Base-by-base conservation (phyloP, 768 basidiomycete genomes). In the Naganishia vaughanmartiniae region DNA sequence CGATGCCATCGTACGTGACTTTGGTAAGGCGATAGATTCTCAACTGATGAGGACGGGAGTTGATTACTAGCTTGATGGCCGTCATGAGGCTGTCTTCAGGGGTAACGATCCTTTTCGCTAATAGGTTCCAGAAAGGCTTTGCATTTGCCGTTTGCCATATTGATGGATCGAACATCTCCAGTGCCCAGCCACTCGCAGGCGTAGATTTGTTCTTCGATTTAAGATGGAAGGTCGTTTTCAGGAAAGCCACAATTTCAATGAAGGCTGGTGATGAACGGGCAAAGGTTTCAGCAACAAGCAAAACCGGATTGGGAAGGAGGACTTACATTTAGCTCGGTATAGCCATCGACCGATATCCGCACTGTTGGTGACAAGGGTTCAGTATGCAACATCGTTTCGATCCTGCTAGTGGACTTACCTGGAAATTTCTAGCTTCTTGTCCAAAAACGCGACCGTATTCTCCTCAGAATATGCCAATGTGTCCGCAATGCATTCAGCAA, bases 391-490 rank as follows among this genome's bases (percentile, higher is more conserved):
- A 28, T 54, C 26, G 54, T 54, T 5, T 17, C 26, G 6, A 17
- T 51, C n/a, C 6, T 19, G 17, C 48, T 19, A 54, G 39, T 24
- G n/a, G 4, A 63, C 60, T 28, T 45, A 46, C 60, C 60, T 63
- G 19, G 42, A 21, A 5, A 63, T 63, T 14, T 26, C 60, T 14
- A 24, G 24, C 21, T 63, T 45, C 24, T 34, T 34, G 24, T 45
- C 26, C 26, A 63, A 7, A 11, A 63, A 26, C 39, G 26, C 39
- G 11, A 1, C 6, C 5, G 24, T 42, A 21, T 63, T 63, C 12
- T 63, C 60, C 3, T 63, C 60, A n/a, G n/a, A 45, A 45, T 63
- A 63, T 28, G 60, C 60, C 39, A 63, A 11, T 19, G 39, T 28
- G 19, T 63, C 60, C 24, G 60, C 11, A 19, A 63, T 28, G 42